A percentile compares a stretch with the other conserved stretches of the same genome.
Evolutionary conservation across 305 asterid genomes (phyloP).

Genomic region (Caryopteris hybrid): DNA sequence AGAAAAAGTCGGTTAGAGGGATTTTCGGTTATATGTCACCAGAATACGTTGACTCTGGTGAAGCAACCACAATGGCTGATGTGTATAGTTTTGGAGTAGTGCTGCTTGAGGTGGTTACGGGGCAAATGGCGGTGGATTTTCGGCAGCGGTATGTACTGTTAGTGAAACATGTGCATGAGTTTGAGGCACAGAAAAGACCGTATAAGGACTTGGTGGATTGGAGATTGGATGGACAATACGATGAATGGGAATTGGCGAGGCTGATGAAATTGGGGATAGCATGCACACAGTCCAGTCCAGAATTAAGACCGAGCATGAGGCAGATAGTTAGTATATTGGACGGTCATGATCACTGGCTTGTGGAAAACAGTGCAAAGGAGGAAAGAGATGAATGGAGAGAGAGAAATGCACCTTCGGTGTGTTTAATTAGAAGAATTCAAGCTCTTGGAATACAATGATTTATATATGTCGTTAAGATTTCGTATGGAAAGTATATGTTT

Average conservation of each 20-base stretch:
- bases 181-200: slow-evolving; percentile 40
- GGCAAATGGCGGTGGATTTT: slow-evolving; percentile 82
- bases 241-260: slow-evolving; percentile 56
- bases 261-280: slow-evolving; percentile 66
- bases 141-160: slow-evolving; percentile 54
- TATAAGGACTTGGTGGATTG: slow-evolving; percentile 57
- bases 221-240: slow-evolving; percentile 60
- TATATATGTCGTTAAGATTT: background rate
- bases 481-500: slow-evolving; percentile 6
- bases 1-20: slow-evolving; percentile 60
- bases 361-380: slow-evolving; percentile 30
- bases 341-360: slow-evolving; percentile 71
- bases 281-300: slow-evolving; percentile 66
- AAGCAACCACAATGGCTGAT: slow-evolving; percentile 84
- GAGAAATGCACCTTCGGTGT: slow-evolving; percentile 55
- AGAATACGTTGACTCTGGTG: slow-evolving; percentile 72
- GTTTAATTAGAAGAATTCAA: slow-evolving; percentile 71
- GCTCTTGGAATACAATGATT: slow-evolving; percentile 80
- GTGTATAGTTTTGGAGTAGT: slow-evolving; percentile 92
- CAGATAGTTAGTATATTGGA: slow-evolving; percentile 86
- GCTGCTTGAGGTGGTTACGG: slow-evolving; percentile 73
- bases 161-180: slow-evolving; percentile 55
- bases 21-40: slow-evolving; percentile 92
- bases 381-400: slow-evolving; percentile 75
- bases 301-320: slow-evolving; percentile 72